These are phyloP conservation scores for Oryza punctata DNA, from an alignment of 176 grass and related monocot species.

Conservation along the genomic window DNA sequence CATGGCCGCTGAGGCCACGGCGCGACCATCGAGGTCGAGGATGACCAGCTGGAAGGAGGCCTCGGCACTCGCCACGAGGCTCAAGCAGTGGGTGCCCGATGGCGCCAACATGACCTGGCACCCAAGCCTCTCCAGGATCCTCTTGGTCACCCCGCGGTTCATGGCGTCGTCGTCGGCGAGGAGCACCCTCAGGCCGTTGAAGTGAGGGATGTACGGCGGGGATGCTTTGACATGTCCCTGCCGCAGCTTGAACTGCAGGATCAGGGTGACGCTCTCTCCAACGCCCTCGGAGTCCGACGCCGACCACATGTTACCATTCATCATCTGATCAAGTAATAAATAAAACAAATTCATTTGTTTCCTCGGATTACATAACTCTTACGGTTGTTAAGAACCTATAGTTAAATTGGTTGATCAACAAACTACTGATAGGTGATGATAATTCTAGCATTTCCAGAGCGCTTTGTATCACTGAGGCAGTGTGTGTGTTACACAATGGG, in stretches of 20 bases:
- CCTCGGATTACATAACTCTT: neutral
- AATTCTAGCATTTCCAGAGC: neutral
- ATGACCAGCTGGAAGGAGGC: conserved; percentile 24
- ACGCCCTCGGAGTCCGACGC: neutral
- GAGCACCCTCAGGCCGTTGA: conserved; percentile 27
- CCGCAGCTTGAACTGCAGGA: conserved; percentile 17
- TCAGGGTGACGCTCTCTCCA: conserved; percentile 10
- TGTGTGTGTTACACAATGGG: neutral
- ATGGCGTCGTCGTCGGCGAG: conserved; percentile 7
- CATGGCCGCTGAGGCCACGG: neutral
- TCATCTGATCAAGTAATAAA: conserved; percentile 26
- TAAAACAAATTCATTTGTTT: neutral
- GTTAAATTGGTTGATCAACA: neutral
- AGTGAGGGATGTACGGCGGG: neutral
- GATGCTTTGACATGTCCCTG: neutral
- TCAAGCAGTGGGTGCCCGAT: conserved; percentile 5
- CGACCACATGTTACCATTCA: conserved; percentile 31
- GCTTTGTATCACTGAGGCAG: neutral
- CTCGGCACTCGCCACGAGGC: neutral
- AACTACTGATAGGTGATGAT: neutral
- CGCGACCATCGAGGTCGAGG: conserved; percentile 5
- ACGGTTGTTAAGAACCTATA: neutral
- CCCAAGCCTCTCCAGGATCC: conserved; percentile 39
- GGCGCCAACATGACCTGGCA: conserved; percentile 30
- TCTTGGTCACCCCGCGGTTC: conserved; percentile 29